Conservation (phyloP, 1,139 yeast species). For the Candida sojae region DNA sequence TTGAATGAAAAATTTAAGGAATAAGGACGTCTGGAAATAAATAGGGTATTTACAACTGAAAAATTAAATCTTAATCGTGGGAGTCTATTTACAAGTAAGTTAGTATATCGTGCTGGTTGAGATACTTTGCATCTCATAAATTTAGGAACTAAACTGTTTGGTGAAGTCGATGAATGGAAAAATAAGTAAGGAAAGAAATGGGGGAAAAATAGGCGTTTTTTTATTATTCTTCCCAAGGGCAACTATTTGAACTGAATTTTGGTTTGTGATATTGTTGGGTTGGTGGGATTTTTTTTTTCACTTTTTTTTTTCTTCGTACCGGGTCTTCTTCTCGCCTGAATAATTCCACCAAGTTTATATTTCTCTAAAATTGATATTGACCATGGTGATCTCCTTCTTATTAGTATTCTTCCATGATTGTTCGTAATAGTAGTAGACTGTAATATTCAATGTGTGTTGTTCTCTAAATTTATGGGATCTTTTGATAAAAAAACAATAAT, state of each 20-base stretch:
- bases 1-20: slow-evolving; percentile 2
- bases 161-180: background rate
- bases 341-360: too few relatives aligned
- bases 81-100: slow-evolving; percentile 9
- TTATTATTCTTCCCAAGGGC: background rate
- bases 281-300: background rate
- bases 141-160: background rate
- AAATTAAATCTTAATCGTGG: slow-evolving; percentile 1
- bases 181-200: background rate
- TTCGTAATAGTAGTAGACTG: too few relatives aligned
- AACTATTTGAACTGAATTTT: background rate
- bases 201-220: background rate
- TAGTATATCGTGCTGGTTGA: slow-evolving; percentile 1
- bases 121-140: slow-evolving; percentile 10
- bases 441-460: background rate
- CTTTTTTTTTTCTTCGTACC: background rate
- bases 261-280: slow-evolving; percentile 2
- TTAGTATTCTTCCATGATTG: too few relatives aligned
- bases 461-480: slow-evolving; percentile 1
- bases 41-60: slow-evolving; percentile 3
- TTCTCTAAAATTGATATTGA: too few relatives aligned
- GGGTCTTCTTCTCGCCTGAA: background rate
- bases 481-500: background rate
- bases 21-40: slow-evolving; percentile 1
- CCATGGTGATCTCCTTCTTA: too few relatives aligned